A percentile compares a stretch with the other conserved stretches of the same genome.
Evolutionary conservation across 1,284 basidiomycete species (phyloP).

Genomic region (Amylostereum areolatum): DNA sequence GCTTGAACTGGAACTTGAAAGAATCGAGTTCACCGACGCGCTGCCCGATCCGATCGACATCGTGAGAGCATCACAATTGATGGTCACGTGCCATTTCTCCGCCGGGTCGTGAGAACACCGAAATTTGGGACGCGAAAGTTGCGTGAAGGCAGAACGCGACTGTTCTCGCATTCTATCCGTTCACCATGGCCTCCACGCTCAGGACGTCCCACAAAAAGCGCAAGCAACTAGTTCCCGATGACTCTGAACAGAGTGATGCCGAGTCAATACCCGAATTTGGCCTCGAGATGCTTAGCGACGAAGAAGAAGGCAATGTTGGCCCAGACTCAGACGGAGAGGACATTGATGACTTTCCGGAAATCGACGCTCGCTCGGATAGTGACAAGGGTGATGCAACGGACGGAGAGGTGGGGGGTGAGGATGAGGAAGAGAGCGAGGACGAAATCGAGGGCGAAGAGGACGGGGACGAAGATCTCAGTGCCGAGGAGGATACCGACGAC

Average conservation of each 20-base stretch:
- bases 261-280: constrained; percentile 29
- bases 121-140: no score
- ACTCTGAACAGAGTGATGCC: constrained; percentile 26
- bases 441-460: constrained; percentile 31
- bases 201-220: constrained; percentile 42
- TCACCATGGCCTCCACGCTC: no score
- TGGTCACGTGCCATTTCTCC: no score
- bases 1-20: no score
- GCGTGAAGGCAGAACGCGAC: no score
- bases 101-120: no score
- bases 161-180: no score
- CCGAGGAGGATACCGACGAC: constrained; percentile 28
- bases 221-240: constrained; percentile 34
- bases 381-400: constrained; percentile 32
- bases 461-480: constrained; percentile 17
- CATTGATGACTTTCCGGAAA: constrained; percentile 51
- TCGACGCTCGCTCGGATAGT: constrained; percentile 37
- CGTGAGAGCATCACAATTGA: no score
- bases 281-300: constrained; percentile 69
- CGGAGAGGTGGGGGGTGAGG: constrained; percentile 30
- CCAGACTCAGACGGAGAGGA: constrained; percentile 37
- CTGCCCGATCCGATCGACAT: constrained; percentile 24
- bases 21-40: no score
- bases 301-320: constrained; percentile 50
- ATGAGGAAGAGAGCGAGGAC: constrained; percentile 24